phyloP scores from a whole-genome alignment of 2,329 filamentous ascomycete genomes.

The Hypoxylon sp. region DNA sequence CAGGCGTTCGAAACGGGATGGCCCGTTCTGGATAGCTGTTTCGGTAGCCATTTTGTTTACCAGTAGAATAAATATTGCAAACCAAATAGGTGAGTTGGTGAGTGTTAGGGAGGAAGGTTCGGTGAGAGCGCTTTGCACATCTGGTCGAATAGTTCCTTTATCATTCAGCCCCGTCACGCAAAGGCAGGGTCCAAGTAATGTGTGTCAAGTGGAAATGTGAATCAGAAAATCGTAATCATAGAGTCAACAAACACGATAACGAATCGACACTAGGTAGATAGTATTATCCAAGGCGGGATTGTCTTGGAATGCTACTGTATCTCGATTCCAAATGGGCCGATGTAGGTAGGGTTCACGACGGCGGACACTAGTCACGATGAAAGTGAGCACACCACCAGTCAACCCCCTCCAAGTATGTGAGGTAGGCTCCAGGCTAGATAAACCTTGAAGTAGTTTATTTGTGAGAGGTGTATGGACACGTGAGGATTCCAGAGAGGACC shows the following conservation, averaged over 20 bases:
- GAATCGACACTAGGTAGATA: slow-evolving; percentile 32
- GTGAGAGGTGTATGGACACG: slow-evolving; percentile 45
- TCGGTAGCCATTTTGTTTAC: slow-evolving; percentile 51
- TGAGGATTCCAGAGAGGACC: slow-evolving; percentile 45
- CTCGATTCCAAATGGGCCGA: slow-evolving; percentile 30
- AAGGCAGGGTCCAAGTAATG: slow-evolving; percentile 16
- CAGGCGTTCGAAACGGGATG: slow-evolving; percentile 50
- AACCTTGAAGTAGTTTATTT: slow-evolving; percentile 30
- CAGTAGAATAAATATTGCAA: slow-evolving; percentile 27
- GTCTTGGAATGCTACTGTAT: slow-evolving; percentile 24
- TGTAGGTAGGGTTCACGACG: slow-evolving; percentile 41
- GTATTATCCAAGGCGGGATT: slow-evolving; percentile 7
- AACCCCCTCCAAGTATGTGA: slow-evolving; percentile 23
- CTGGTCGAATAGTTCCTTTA: slow-evolving; percentile 36
- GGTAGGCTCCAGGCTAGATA: slow-evolving; percentile 41
- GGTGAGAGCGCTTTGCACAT: slow-evolving; percentile 45
- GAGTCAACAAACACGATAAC: slow-evolving; percentile 38
- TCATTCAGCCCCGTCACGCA: slow-evolving; percentile 33
- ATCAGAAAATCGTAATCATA: slow-evolving; percentile 40
- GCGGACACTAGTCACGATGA: slow-evolving; percentile 42
- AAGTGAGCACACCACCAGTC: slow-evolving; percentile 39
- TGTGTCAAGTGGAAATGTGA: slow-evolving; percentile 17
- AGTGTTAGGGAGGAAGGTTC: slow-evolving; percentile 39
- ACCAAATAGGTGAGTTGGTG: slow-evolving; percentile 20
- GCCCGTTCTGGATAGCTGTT: slow-evolving; percentile 45